A percentile compares a stretch with the other conserved stretches of the same genome.
Conservation (phyloP, 2,329 filamentous ascomycete genomes). For the Calonectria pauciramosa region DNA sequence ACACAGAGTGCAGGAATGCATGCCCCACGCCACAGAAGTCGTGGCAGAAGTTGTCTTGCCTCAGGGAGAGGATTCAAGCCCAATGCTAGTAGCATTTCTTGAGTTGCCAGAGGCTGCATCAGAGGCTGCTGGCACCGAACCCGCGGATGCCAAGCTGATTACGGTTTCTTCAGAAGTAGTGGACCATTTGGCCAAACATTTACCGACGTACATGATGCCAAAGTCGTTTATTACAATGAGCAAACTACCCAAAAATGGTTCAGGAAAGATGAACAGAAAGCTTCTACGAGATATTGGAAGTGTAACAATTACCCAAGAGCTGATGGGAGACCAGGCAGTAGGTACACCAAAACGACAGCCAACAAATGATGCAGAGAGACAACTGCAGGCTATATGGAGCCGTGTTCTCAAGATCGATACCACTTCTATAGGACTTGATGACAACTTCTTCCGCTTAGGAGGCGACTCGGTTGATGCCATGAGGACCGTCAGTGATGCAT, state of each 20-base stretch:
- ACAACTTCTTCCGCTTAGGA: slow-evolving; percentile 46
- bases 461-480: slow-evolving; percentile 47
- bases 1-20: slow-evolving; percentile 17
- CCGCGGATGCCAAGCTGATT: neutral
- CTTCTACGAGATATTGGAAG: slow-evolving; percentile 21
- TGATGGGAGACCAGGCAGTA: slow-evolving; percentile 48
- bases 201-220: slow-evolving; percentile 40
- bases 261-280: slow-evolving; percentile 35
- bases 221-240: slow-evolving; percentile 27
- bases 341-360: slow-evolving; percentile 17
- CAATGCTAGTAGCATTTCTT: slow-evolving; percentile 10
- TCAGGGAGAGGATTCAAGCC: neutral
- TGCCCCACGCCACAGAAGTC: neutral
- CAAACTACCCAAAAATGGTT: slow-evolving; percentile 27
- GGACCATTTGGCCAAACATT: slow-evolving; percentile 5
- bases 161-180: neutral
- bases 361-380: neutral
- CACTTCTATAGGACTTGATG: slow-evolving; percentile 46
- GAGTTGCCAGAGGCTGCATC: neutral
- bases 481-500: slow-evolving; percentile 33
- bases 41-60: slow-evolving; percentile 24
- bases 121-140: neutral
- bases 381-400: slow-evolving; percentile 28
- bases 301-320: slow-evolving; percentile 45
- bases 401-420: slow-evolving; percentile 27